Percentiles rank a stretch among this genome's conserved stretches.
Conservation (phyloP, 495 filamentous ascomycete species). For the Parathielavia hyrcaniae region DNA sequence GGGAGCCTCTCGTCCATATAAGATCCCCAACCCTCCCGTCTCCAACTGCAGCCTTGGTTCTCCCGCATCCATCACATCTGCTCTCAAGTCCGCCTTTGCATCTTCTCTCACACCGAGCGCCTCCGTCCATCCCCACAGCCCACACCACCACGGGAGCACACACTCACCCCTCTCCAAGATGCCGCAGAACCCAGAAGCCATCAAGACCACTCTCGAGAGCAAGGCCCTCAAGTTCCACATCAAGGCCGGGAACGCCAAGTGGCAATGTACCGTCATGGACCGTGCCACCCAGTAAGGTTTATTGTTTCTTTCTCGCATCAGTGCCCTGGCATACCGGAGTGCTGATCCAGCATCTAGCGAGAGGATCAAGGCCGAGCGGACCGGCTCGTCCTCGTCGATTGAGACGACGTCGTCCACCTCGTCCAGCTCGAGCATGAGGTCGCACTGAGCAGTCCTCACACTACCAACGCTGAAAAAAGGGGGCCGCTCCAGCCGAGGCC, state of each 20-base stretch:
- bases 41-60: background rate
- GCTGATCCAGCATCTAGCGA: slow-evolving; percentile 31
- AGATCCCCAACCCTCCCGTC: slow-evolving; percentile 1
- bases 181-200: slow-evolving; percentile 14
- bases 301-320: background rate
- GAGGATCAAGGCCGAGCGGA: slow-evolving; percentile 25
- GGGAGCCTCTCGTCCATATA: slow-evolving; percentile 1
- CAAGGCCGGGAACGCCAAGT: slow-evolving; percentile 35
- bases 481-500: background rate
- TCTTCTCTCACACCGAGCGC: background rate
- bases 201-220: slow-evolving; percentile 32
- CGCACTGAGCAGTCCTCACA: slow-evolving; percentile 18
- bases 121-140: background rate
- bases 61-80: background rate
- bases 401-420: slow-evolving; percentile 29
- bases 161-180: slow-evolving; percentile 14
- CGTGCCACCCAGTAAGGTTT: slow-evolving; percentile 38
- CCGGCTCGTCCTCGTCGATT: slow-evolving; percentile 23
- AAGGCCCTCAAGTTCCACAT: slow-evolving; percentile 41
- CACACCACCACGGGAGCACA: background rate
- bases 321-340: background rate
- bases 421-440: slow-evolving; percentile 26
- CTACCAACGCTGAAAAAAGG: background rate
- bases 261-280: slow-evolving; percentile 40
- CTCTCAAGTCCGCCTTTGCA: background rate